Conservation (phyloP, 805 yeast genomes). For the Zygosaccharomyces rouxii region DNA sequence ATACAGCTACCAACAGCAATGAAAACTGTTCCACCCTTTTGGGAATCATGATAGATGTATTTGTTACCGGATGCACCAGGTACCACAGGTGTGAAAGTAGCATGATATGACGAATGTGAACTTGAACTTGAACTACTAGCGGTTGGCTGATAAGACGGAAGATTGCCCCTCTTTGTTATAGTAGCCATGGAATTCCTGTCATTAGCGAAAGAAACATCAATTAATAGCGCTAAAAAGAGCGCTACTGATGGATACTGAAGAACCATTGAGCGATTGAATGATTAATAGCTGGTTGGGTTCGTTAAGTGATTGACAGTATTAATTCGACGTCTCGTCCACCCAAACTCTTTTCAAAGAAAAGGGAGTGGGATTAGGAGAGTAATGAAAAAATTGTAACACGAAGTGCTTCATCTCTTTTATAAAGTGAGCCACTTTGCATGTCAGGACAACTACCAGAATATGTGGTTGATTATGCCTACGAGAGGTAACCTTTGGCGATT, state of each 20-base stretch:
- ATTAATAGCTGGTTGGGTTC: neutral
- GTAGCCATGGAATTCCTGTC: neutral
- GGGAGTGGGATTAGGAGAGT: neutral
- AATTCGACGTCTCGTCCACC: neutral
- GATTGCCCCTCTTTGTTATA: neutral
- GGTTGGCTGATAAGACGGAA: neutral
- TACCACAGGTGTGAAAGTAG: constrained; percentile 22
- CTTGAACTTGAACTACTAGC: constrained; percentile 3
- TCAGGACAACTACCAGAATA: neutral
- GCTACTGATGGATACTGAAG: constrained; percentile 1
- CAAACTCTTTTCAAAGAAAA: neutral
- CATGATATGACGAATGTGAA: constrained; percentile 8
- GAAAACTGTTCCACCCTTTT: constrained; percentile 70
- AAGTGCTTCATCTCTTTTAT: neutral
- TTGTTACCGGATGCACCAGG: constrained; percentile 45
- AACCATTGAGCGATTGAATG: neutral
- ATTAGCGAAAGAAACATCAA: constrained; percentile 6
- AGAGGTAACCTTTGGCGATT: neutral
- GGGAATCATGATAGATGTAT: constrained; percentile 42
- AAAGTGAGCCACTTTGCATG: neutral
- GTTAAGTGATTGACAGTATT: neutral
- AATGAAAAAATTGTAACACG: neutral
- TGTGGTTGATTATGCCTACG: neutral
- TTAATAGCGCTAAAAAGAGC: constrained; percentile 3
- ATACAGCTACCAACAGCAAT: constrained; percentile 70